phyloP scores from a whole-genome alignment of 495 filamentous ascomycete species.

The Podospora fimiseda region DNA sequence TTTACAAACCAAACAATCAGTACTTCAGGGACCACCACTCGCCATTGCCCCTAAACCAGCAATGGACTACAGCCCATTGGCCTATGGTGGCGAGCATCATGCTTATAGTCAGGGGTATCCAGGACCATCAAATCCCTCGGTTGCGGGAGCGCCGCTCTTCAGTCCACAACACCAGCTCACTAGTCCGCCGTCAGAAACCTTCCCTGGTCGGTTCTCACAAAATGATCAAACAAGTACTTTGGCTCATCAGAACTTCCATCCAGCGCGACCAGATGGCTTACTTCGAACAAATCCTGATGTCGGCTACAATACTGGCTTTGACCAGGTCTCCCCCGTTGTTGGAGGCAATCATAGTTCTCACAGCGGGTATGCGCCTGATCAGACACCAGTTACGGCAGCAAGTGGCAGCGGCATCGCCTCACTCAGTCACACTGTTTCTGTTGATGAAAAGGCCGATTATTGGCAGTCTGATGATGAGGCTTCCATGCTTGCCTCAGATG shows the following conservation, averaged over 20 bases:
- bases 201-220: neutral
- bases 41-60: slow-evolving; percentile 32
- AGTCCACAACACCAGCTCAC: slow-evolving; percentile 12
- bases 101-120: slow-evolving; percentile 14
- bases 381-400: slow-evolving; percentile 1
- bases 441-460: slow-evolving; percentile 28
- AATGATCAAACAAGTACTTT: neutral
- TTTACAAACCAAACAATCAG: slow-evolving; percentile 15
- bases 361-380: neutral
- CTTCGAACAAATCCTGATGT: neutral
- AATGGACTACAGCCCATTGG: slow-evolving; percentile 18
- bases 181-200: slow-evolving; percentile 6
- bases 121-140: slow-evolving; percentile 4
- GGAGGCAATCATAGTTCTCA: neutral
- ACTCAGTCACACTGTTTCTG: slow-evolving; percentile 1
- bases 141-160: slow-evolving; percentile 1
- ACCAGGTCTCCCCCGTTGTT: neutral
- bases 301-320: neutral
- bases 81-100: slow-evolving; percentile 14
- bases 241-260: neutral
- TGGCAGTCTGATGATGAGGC: slow-evolving; percentile 62
- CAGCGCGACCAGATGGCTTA: neutral
- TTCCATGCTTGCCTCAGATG: slow-evolving; percentile 51
- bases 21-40: slow-evolving; percentile 23
- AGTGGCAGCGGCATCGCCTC: neutral